phyloP scores from a whole-genome alignment of 2,329 filamentous ascomycete species.

The Diaporthe ampelina region DNA sequence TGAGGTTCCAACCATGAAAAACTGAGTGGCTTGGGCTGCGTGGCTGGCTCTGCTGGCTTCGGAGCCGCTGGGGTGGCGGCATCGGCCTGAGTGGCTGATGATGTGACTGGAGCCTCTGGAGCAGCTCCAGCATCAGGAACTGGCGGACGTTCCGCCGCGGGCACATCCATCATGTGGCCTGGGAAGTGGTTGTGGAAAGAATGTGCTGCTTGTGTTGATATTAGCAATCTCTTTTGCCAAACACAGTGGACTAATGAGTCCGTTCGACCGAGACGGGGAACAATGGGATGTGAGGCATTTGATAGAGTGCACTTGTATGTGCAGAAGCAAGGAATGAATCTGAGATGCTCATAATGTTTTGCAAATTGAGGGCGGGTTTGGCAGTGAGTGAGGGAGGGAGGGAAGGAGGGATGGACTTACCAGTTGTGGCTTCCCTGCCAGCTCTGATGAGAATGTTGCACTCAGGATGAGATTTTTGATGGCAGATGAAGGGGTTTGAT shows the following conservation, averaged over 20 bases:
- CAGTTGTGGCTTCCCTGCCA: neutral
- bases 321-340: neutral
- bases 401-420: constrained; percentile 23
- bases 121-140: neutral
- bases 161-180: neutral
- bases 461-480: neutral
- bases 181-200: neutral
- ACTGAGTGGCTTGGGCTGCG: neutral
- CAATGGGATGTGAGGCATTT: neutral
- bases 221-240: neutral
- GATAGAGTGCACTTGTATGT: too few relatives aligned
- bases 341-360: neutral
- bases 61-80: neutral
- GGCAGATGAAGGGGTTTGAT: neutral
- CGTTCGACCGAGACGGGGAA: neutral
- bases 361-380: neutral
- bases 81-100: neutral
- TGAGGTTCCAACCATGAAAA: constrained; percentile 59
- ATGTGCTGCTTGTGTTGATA: neutral
- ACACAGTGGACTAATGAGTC: neutral
- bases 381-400: neutral
- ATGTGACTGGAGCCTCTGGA: neutral
- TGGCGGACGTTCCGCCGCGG: neutral
- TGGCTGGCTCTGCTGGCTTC: neutral
- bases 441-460: constrained; percentile 4